phyloP scores from a whole-genome alignment of 116 monocot genomes.

The Posidonia oceanica region DNA sequence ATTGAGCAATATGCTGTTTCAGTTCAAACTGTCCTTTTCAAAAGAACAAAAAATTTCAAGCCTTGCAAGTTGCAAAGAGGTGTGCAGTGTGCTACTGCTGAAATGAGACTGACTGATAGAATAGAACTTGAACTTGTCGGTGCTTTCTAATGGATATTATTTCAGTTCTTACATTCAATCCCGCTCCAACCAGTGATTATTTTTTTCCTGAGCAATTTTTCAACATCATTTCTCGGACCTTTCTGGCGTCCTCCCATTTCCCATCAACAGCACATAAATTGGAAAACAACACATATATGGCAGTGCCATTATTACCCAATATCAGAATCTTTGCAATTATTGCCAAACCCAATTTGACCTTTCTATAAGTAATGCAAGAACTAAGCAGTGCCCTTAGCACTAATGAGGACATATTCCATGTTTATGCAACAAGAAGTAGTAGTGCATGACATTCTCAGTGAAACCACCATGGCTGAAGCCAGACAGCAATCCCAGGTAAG shows the following conservation, averaged over 20 bases:
- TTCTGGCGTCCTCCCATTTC: conserved; percentile 11
- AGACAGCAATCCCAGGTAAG: conserved; percentile 17
- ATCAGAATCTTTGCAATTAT: conserved; percentile 14
- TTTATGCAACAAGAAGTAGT: conserved; percentile 5
- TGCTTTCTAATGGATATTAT: too few relatives aligned
- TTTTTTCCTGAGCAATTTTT: not conserved
- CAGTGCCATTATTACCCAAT: conserved; percentile 1
- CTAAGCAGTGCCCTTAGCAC: conserved; percentile 14
- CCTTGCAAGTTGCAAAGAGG: too few relatives aligned
- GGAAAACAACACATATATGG: conserved; percentile 10
- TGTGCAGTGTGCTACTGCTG: too few relatives aligned
- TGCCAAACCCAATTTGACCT: conserved; percentile 10
- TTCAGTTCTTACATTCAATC: not conserved
- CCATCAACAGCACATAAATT: conserved; percentile 14
- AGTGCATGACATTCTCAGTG: conserved; percentile 1
- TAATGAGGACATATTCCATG: conserved; percentile 11
- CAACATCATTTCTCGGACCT: conserved; percentile 12
- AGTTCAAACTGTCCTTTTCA: too few relatives aligned
- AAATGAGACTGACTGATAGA: too few relatives aligned
- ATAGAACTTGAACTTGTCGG: too few relatives aligned
- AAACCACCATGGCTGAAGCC: conserved; percentile 17
- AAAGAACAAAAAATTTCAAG: too few relatives aligned
- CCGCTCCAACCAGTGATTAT: conserved; percentile 13
- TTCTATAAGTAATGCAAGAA: conserved; percentile 11
- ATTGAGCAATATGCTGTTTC: too few relatives aligned